Base-by-base conservation (phyloP, 2,329 filamentous ascomycete species). In the Aschersonia sp. region DNA sequence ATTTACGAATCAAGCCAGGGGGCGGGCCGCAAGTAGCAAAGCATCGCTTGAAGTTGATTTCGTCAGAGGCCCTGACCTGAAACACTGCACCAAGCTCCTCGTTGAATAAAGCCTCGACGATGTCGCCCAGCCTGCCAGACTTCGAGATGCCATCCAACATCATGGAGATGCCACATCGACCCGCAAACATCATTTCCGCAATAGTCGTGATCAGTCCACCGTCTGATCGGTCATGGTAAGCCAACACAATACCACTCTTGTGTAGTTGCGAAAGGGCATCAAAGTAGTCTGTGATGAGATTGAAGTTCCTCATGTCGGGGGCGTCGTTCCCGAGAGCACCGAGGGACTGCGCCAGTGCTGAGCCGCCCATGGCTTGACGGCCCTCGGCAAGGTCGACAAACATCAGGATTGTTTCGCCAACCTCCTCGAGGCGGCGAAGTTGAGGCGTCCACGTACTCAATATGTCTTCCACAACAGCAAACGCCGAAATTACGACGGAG, bases 131-230 rank as follows among this genome's bases (percentile, higher is more conserved):
- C 7, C 75, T 74, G 43, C 81, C 73, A 30, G 78, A 79, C 51
- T 78, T 79, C 31, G 76, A 68, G 40, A 89, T 72, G 48, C 76
- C 77, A 60, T 96, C 89, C 49, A 96, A 72, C 73, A 86, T 84
- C 51, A 97, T 73, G 55, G 94, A 85, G 31, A 88, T 76, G 51
- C 91, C 92, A 58, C 86, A 94, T 48, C 89, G 84, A 31, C 92
- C 92, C 32, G 92, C 91, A 62, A 97, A 97, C 80, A 94, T 94
- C 92, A 97, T 97, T 67, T 98, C 92, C 3, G 82, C 86, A 35
- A 97, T 69, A 5, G 91, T 89, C 1, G 91, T 92, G 61, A 97
- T 78, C 7, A 97, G 71, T 58, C 92, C 92, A 63, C 91, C 92
- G 62, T 97, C 91, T 0, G 89, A 96, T 44, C 85, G 78, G 65